A percentile compares a stretch with the other conserved stretches of the same genome.
Conservation (phyloP, 2,329 filamentous ascomycete genomes). For the Colletotrichum eleusines region DNA sequence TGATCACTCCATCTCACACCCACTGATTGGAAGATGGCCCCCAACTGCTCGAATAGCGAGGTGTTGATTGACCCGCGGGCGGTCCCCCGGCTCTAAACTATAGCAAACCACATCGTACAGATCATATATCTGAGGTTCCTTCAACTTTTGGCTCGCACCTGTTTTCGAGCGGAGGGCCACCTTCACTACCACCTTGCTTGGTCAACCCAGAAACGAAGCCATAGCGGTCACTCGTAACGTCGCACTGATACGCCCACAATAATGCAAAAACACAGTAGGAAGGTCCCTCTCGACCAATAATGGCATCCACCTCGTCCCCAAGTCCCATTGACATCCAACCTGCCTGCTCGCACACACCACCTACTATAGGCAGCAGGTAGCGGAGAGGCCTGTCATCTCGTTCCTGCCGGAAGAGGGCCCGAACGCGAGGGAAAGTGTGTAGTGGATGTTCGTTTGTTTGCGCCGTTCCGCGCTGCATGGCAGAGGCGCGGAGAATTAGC, state of each 20-base stretch:
- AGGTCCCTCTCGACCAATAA: background rate
- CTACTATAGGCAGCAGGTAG: too few species aligned
- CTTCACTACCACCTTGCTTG: background rate
- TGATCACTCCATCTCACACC: conserved; percentile 27
- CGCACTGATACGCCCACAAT: background rate
- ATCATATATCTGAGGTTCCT: background rate
- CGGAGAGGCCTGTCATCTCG: background rate
- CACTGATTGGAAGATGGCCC: conserved; percentile 3
- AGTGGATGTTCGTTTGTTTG: background rate
- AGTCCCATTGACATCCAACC: background rate
- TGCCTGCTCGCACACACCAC: background rate
- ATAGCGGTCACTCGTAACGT: background rate
- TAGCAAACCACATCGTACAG: too few species aligned
- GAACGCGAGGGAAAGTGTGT: background rate
- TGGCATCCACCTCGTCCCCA: background rate
- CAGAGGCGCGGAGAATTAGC: background rate
- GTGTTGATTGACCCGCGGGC: conserved; percentile 17
- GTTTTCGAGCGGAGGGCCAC: background rate
- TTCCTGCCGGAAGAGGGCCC: background rate
- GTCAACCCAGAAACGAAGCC: background rate
- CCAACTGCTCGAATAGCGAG: background rate
- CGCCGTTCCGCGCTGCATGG: background rate
- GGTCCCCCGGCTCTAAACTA: conserved; percentile 15
- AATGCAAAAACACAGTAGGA: background rate
- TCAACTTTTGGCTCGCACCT: background rate